Percentiles rank a stretch among this genome's conserved stretches.
Evolutionary conservation across 2,329 filamentous ascomycete genomes (phyloP).

Genomic region (Cylindrodendrum hubeiense): DNA sequence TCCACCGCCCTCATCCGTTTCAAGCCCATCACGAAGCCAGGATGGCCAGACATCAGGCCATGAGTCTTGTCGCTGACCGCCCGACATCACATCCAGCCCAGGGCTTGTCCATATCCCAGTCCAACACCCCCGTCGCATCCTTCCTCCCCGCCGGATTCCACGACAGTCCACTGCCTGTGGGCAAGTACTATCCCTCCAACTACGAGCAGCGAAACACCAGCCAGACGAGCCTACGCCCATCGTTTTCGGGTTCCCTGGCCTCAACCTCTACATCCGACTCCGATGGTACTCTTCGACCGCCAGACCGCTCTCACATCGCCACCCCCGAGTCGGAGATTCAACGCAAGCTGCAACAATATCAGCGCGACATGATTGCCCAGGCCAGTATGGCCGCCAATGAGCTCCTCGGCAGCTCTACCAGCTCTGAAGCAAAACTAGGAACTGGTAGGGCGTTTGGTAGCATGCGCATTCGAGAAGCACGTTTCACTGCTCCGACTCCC

Average conservation of each 20-base stretch:
- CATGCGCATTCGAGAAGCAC: conserved; percentile 52
- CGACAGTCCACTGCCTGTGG: conserved; percentile 63
- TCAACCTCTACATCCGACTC: conserved; percentile 52
- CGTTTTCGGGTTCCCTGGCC: conserved; percentile 45
- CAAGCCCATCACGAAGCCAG: conserved; percentile 53
- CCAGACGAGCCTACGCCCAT: conserved; percentile 37
- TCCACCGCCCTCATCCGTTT: conserved; percentile 66
- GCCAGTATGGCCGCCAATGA: conserved; percentile 64
- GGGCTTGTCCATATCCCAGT: conserved; percentile 32
- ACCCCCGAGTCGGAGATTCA: conserved; percentile 58
- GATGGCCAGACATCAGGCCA: conserved; percentile 53
- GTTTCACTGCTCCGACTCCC: conserved; percentile 52
- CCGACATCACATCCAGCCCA: conserved; percentile 44
- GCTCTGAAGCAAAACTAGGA: conserved; percentile 41
- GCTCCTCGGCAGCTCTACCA: conserved; percentile 50
- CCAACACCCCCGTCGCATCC: conserved; percentile 61
- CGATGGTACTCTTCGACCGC: conserved; percentile 44
- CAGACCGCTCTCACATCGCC: conserved; percentile 23
- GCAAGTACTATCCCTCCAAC: conserved; percentile 74
- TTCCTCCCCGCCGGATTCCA: conserved; percentile 64
- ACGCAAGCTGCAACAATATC: conserved; percentile 68
- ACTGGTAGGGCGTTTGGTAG: conserved; percentile 50
- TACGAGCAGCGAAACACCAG: conserved; percentile 60
- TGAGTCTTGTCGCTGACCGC: conserved; percentile 49
- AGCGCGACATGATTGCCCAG: conserved; percentile 72